A percentile compares a stretch with the other conserved stretches of the same genome.
phyloP scores from a whole-genome alignment of 345 rosid genomes.

The Kandelia obovata region DNA sequence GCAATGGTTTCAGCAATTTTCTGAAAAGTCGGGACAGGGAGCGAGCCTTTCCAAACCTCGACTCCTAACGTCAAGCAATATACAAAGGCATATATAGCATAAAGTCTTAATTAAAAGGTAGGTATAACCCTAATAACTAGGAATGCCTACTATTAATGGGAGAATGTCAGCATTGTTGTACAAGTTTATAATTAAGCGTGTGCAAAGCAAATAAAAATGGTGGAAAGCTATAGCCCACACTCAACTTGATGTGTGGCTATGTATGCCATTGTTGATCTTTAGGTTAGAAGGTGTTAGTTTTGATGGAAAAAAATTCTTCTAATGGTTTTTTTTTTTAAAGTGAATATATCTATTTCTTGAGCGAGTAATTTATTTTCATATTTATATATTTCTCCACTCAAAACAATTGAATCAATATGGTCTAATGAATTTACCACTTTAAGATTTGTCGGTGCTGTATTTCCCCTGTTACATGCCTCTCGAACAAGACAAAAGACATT shows the following conservation, averaged over 20 bases:
- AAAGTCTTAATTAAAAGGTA: not conserved
- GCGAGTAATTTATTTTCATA: no score
- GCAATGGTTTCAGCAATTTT: not conserved
- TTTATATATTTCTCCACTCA: no score
- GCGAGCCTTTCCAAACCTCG: not conserved
- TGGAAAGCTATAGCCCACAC: not conserved
- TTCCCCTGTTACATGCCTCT: no score
- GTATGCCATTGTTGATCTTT: no score
- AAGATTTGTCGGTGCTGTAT: no score
- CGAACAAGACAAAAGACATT: no score
- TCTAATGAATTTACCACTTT: no score
- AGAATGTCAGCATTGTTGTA: not conserved
- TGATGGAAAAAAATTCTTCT: no score
- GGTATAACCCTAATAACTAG: not conserved
- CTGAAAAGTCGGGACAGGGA: not conserved
- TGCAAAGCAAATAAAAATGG: not conserved
- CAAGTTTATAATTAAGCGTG: not conserved
- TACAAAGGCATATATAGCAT: not conserved
- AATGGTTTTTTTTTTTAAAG: no score
- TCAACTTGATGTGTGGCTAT: not conserved
- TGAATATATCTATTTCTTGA: no score
- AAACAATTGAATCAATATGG: no score
- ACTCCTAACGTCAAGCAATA: not conserved
- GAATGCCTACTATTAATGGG: not conserved
- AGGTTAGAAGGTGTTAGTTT: no score